Evolutionary conservation across 2,329 filamentous ascomycete species (phyloP).

Genomic region (Exophiala calicioides): DNA sequence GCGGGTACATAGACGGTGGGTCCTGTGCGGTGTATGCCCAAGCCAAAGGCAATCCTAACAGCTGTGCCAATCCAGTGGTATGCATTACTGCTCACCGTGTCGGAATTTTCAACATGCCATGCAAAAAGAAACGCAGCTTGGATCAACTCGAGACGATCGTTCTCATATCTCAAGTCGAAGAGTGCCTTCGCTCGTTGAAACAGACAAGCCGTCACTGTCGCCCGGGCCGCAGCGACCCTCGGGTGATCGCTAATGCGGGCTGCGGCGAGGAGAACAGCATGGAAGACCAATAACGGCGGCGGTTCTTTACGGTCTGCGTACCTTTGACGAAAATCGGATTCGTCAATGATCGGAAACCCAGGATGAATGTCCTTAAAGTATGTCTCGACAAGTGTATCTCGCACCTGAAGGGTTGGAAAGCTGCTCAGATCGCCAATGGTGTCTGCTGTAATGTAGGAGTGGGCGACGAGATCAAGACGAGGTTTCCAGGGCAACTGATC

Average conservation of each 20-base stretch:
- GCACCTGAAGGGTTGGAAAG: conserved; percentile 5
- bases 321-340: conserved; percentile 53
- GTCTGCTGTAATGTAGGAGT: too few species aligned
- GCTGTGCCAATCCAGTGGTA: conserved; percentile 36
- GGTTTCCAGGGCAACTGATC: too few species aligned
- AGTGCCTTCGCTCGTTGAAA: conserved; percentile 33
- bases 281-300: conserved; percentile 35
- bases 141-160: conserved; percentile 32
- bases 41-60: conserved; percentile 33
- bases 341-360: conserved; percentile 55
- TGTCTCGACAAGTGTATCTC: conserved; percentile 50
- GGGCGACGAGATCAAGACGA: too few species aligned
- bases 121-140: conserved; percentile 35
- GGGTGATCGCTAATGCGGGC: conserved; percentile 33
- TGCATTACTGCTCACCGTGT: conserved; percentile 29
- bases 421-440: conserved; percentile 5
- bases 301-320: conserved; percentile 50
- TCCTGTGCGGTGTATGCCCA: conserved; percentile 36
- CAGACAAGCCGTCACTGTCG: conserved; percentile 29
- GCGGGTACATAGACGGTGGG: too few species aligned
- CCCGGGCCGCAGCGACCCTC: conserved; percentile 28
- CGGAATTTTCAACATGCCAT: conserved; percentile 32
- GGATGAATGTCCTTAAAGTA: conserved; percentile 56
- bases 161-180: conserved; percentile 35
- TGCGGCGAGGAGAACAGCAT: conserved; percentile 34